Evolutionary conservation across 2,329 filamentous ascomycete species (phyloP), one percentile per base, ranked within the genome.

Genomic region (Curvularia hawaiiensis): DNA sequence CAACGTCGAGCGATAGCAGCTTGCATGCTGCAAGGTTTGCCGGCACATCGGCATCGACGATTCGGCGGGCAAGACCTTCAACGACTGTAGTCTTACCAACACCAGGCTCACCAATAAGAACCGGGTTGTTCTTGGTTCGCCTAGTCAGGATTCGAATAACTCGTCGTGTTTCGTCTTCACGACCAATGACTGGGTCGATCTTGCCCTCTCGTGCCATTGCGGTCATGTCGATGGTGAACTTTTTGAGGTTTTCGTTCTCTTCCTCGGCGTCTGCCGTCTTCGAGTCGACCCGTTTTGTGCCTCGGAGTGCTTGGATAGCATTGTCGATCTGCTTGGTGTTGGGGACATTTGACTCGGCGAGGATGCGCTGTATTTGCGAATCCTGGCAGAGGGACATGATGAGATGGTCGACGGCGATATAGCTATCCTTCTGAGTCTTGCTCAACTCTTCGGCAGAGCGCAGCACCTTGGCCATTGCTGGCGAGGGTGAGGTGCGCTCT

Each of bases 191-290:
- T 2, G 94, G 94, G 75, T 98, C 94, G 56, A 98, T 93, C 79
- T 98, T 98, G 75, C 96, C 96, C 80, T 99, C 95, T 75, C 93
- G 85, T 59, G 95, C 95, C 88, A 97, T 89, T 49, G 91, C 85
- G 11, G 95, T 99, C 92, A 99, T 96, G 78, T 99, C 95, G 71
- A 98, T 95, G 55, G 95, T 98, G 79, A 97, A 99, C 73, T 98
- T 99, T 81, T 93, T 91, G 59, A 99, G 82, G 74, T 97, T 97
- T 79, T 99, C 95, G 70, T 93, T 91, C 71, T 97, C 94, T 71
- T 90, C 84, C 78, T 98, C 95, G 0, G 89, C 88, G 78, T 99
- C 95, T 54, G 95, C 95, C 4, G 91, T 97, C 82, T 96, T 97
- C 59, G 92, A 96, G 78, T 99, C 95, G 41, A 99, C 93, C 62